Evolutionary conservation across 192 early-diverging fungal species (phyloP), one percentile per base, ranked within the genome.

Genomic region (Coemansia sp.): DNA sequence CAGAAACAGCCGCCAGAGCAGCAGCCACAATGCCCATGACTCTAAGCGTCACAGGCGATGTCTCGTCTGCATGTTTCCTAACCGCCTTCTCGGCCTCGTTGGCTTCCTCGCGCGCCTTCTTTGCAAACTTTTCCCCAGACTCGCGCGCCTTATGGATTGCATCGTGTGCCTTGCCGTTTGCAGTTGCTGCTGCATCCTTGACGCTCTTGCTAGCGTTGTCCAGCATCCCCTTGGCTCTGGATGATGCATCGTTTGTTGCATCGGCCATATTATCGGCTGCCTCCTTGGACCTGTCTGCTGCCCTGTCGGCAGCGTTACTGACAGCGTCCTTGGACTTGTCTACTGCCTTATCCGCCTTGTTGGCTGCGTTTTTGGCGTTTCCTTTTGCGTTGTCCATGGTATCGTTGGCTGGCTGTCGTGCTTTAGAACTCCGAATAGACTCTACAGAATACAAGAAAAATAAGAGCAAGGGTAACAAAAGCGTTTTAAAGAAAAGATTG

Each of bases 141-240:
- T 79, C 72, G 3, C 64, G 52, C 26, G 77, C 77, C 46, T 41
- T 70, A 51, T 45, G 44, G 10, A 79, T 58, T 3, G 77, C 72
- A 24, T 62, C 58, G 30, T 80, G 78, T 0, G 78, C 78, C 64
- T 72, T 80, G 30, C 66, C 65, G 56, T 79, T 79, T 33, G 71
- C 77, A 10, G 36, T 63, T 8, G 68, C 45, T 0, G 77, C 77
- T 5, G 72, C 77, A 7, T 71, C 71, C 57, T 69, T 73, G 59
- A 79, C 72, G 64, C 66, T 79, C 72, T 74, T 79, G 66, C 77
- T 68, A 2, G 77, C 77, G 62, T 63, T 72, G 56, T 74, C 77
- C 18, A 79, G 4, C 43, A 74, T 53, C 24, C 68, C 68, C 60
- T 73, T 71, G 65, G 77, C 77, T 52, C 65, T 69, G 45, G 62